Percentiles rank a stretch among this genome's conserved stretches.
phyloP scores from a whole-genome alignment of 2,329 filamentous ascomycete species.

The Epichloe glyceriae region DNA sequence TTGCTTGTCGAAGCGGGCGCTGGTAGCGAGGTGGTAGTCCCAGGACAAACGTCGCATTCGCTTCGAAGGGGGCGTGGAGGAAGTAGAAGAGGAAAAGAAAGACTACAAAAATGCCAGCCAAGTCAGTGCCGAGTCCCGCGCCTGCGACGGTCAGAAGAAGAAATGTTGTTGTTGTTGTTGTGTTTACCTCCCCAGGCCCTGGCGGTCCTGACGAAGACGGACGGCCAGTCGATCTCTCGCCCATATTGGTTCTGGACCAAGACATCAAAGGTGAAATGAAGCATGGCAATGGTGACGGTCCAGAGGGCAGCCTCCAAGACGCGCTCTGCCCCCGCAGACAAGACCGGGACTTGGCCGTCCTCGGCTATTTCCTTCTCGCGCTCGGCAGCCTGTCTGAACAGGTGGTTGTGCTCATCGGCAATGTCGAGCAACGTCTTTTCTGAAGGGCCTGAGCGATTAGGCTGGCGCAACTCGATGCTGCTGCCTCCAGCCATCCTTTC shows the following conservation, averaged over 20 bases:
- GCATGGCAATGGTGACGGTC: slow-evolving; percentile 50
- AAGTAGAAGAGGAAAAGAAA: slow-evolving; percentile 42
- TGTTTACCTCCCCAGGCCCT: slow-evolving; percentile 39
- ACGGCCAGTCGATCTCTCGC: slow-evolving; percentile 47
- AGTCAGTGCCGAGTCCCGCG: no score
- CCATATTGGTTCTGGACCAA: slow-evolving; percentile 69
- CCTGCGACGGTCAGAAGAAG: no score
- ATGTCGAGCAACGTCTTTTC: slow-evolving; percentile 62
- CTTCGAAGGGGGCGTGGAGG: slow-evolving; percentile 36
- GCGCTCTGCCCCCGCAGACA: slow-evolving; percentile 35
- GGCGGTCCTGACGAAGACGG: slow-evolving; percentile 38
- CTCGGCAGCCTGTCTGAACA: slow-evolving; percentile 37
- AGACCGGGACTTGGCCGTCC: slow-evolving; percentile 14
- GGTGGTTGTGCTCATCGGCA: slow-evolving; percentile 49
- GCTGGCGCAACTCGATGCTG: slow-evolving; percentile 52
- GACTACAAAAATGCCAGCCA: slow-evolving; percentile 23
- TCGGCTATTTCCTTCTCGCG: slow-evolving; percentile 20
- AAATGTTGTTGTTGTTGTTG: not conserved
- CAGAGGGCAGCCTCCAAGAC: slow-evolving; percentile 44
- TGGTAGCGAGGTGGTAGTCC: slow-evolving; percentile 34
- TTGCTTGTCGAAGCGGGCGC: slow-evolving; percentile 34
- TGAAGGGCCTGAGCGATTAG: slow-evolving; percentile 48
- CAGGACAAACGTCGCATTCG: slow-evolving; percentile 36
- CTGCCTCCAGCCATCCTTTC: slow-evolving; percentile 32
- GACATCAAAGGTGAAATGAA: slow-evolving; percentile 69